phyloP scores from a whole-genome alignment of 2,329 filamentous ascomycete species.

The Stachybotrys elegans region DNA sequence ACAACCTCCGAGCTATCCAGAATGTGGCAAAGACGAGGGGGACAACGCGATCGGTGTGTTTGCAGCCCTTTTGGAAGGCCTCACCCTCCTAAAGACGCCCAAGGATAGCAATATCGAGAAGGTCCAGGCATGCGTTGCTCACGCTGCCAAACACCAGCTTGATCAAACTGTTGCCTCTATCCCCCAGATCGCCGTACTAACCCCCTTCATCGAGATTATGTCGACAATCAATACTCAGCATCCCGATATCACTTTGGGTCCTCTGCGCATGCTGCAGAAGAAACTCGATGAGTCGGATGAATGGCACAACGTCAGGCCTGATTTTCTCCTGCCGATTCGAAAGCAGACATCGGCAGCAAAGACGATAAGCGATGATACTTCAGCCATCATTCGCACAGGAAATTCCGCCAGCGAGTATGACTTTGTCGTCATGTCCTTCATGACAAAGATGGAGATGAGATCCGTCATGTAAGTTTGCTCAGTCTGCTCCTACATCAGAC shows the following conservation, averaged over 20 bases:
- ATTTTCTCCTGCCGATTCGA: constrained; percentile 51
- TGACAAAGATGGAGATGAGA: constrained; percentile 55
- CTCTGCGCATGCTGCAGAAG: constrained; percentile 57
- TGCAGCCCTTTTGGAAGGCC: constrained; percentile 62
- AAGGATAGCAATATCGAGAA: constrained; percentile 63
- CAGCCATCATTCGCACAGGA: constrained; percentile 46
- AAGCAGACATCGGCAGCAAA: constrained; percentile 41
- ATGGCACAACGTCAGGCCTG: constrained; percentile 41
- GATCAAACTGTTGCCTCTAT: constrained; percentile 51
- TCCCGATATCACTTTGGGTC: constrained; percentile 50
- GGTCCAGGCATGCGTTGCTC: constrained; percentile 69
- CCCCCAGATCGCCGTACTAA: constrained; percentile 61
- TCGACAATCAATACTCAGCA: constrained; percentile 63
- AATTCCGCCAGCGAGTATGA: constrained; percentile 40
- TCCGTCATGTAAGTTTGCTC: constrained; percentile 44
- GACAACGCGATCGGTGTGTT: constrained; percentile 63
- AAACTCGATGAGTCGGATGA: constrained; percentile 54
- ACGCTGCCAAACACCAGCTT: constrained; percentile 66
- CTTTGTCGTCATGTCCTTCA: constrained; percentile 54
- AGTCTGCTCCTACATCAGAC: background rate
- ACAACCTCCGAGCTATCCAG: constrained; percentile 63
- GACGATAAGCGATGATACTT: constrained; percentile 53
- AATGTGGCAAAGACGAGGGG: constrained; percentile 51
- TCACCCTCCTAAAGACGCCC: constrained; percentile 61
- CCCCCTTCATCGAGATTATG: constrained; percentile 64